Evolutionary conservation across 1,284 basidiomycete species (phyloP), one percentile per base, ranked within the genome.

Genomic region (Ustilago vetiveriae): DNA sequence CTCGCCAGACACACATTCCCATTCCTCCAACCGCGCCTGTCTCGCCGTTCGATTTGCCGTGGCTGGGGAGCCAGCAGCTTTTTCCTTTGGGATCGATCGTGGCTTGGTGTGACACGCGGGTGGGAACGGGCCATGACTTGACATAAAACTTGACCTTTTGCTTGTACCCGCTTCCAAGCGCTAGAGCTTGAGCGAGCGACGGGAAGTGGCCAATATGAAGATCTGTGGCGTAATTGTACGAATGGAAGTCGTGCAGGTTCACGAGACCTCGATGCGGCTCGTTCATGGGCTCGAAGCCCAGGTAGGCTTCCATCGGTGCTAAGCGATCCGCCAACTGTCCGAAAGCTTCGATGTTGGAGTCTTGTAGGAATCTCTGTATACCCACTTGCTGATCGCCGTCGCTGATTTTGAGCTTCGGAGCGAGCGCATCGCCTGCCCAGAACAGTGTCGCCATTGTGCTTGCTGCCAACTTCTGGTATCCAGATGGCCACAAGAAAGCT

Each of bases 231-330:
- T 96, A 79, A 42, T 97, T 89, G 84, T 92, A 98, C 27, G 85
- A 85, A 75, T 97, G 89, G 47, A 97, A 86, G 3, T 92, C 92
- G 36, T 88, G 85, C 3, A 95, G 84, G 54, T 90, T 88, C 60
- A 96, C 88, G 78, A 94, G 96, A 22, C 95, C 96, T 76, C 90
- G 86, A 83, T 98, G 94, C 0, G 95, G 95, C 82, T 98, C 95
- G 76, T 98, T 98, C 87, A 97, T 90, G 16, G 78, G 75, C 86
- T 98, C 91, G 60, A 97, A 94, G 0, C 95, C 95, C 16, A 96
- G 78, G 0, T 96, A 90, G 4, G 88, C 89, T 11, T 91, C 88
- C 30, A 94, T 82, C 55, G 88, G 86, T 6, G 88, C 89, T 2
- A 98, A 84, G 0, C 88, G 85, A 46, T 87, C 85, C 1, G 87